phyloP scores from a whole-genome alignment of 495 filamentous ascomycete genomes.

The Penicillium argentinense region DNA sequence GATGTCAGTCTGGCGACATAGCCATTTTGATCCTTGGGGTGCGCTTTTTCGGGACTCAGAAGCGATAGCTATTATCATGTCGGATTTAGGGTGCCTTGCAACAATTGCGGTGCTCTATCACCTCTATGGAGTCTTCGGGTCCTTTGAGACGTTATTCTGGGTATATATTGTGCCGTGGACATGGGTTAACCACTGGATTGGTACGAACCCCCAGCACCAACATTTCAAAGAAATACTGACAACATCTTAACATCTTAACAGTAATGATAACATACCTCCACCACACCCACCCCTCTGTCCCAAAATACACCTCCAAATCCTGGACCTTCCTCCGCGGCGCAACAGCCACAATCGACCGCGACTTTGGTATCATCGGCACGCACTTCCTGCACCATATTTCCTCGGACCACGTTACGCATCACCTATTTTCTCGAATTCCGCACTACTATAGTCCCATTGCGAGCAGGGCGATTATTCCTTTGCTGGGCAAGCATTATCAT shows the following conservation, averaged over 20 bases:
- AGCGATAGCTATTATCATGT: background rate
- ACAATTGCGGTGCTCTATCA: background rate
- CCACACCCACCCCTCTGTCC: conserved; percentile 77
- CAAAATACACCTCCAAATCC: conserved; percentile 66
- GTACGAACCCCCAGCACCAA: no score
- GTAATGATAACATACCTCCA: conserved; percentile 80
- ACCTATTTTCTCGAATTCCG: background rate
- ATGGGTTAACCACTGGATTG: conserved; percentile 55
- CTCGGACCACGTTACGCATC: background rate
- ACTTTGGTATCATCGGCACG: background rate
- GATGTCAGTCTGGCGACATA: background rate
- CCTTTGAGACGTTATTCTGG: conserved; percentile 35
- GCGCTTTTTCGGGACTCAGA: conserved; percentile 23
- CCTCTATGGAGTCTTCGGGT: background rate
- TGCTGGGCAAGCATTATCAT: background rate
- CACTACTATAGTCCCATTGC: background rate
- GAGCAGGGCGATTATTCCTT: background rate
- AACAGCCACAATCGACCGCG: conserved; percentile 16
- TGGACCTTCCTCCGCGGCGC: conserved; percentile 81
- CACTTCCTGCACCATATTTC: background rate
- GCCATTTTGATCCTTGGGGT: conserved; percentile 18
- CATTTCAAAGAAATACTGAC: no score
- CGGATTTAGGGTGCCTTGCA: background rate
- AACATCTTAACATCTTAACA: no score
- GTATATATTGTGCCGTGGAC: conserved; percentile 46